Percentiles rank a stretch among this genome's conserved stretches.
Evolutionary conservation across 306 rosid species (phyloP).

Genomic region (Inga leiocalycina): DNA sequence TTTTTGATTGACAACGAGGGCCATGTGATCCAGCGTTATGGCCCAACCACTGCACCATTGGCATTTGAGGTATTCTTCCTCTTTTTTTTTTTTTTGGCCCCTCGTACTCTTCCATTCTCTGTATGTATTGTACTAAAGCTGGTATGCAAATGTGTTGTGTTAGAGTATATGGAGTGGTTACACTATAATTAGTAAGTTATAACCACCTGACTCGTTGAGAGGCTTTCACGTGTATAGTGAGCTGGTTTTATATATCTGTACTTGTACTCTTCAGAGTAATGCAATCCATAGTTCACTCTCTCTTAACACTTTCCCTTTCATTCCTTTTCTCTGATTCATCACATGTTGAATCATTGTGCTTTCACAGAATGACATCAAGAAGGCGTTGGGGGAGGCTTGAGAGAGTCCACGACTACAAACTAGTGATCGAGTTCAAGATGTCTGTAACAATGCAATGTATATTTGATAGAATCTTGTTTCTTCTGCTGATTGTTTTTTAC

Average conservation of each 20-base stretch:
- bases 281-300: too few relatives aligned
- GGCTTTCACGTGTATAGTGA: too few relatives aligned
- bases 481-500: slow-evolving; percentile 14
- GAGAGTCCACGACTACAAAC: slow-evolving; percentile 5
- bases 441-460: neutral
- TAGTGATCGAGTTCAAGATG: slow-evolving; percentile 28
- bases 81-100: neutral
- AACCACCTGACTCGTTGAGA: too few relatives aligned
- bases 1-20: slow-evolving; percentile 80
- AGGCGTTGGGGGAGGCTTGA: slow-evolving; percentile 71
- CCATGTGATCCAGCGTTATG: slow-evolving; percentile 61
- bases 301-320: too few relatives aligned
- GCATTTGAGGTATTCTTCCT: slow-evolving; percentile 61
- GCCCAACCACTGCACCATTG: slow-evolving; percentile 68
- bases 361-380: slow-evolving; percentile 73
- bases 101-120: neutral
- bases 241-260: too few relatives aligned
- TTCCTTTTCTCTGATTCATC: too few relatives aligned
- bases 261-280: too few relatives aligned
- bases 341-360: slow-evolving; percentile 5
- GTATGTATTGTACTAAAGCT: neutral
- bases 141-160: neutral
- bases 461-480: slow-evolving; percentile 9
- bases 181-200: too few relatives aligned
- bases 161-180: too few relatives aligned